phyloP scores from a whole-genome alignment of 139 green algal genomes.

The Picochlorum sp. region DNA sequence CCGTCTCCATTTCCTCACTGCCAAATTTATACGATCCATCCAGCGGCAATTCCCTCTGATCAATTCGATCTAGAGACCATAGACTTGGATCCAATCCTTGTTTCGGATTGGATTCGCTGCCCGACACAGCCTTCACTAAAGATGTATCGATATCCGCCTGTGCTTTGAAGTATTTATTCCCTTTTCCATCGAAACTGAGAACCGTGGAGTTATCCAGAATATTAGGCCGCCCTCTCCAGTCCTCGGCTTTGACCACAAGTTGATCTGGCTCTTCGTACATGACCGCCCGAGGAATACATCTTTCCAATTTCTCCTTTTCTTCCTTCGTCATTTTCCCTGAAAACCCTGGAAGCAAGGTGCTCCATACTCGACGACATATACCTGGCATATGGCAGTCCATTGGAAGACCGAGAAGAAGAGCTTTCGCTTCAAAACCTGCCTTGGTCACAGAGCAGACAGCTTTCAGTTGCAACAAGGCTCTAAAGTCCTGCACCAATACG shows the following conservation, averaged over 20 bases:
- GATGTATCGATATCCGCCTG: too few relatives aligned
- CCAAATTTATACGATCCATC: conserved; percentile 4
- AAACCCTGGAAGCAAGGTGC: conserved; percentile 12
- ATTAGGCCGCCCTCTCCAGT: too few relatives aligned
- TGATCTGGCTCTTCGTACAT: conserved; percentile 25
- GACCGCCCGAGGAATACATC: conserved; percentile 20
- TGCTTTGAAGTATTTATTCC: too few relatives aligned
- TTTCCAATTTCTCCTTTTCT: conserved; percentile 14
- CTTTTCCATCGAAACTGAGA: too few relatives aligned
- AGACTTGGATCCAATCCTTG: not conserved
- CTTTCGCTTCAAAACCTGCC: not conserved
- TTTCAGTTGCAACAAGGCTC: not conserved
- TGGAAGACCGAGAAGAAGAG: conserved; percentile 2
- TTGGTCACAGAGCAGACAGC: conserved; percentile 8
- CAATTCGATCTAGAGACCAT: conserved; percentile 6
- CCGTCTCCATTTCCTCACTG: conserved; percentile 7
- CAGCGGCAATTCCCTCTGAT: not conserved
- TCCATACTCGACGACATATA: conserved; percentile 15
- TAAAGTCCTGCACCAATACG: too few relatives aligned
- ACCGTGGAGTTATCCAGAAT: too few relatives aligned
- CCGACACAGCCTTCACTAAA: too few relatives aligned
- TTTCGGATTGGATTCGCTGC: too few relatives aligned
- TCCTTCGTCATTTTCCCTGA: conserved; percentile 1
- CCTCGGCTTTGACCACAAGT: conserved; percentile 21
- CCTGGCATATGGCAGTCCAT: conserved; percentile 23